A percentile compares a stretch with the other conserved stretches of the same genome.
Evolutionary conservation across 306 rosid species (phyloP).

Genomic region (Calophaca sinica): DNA sequence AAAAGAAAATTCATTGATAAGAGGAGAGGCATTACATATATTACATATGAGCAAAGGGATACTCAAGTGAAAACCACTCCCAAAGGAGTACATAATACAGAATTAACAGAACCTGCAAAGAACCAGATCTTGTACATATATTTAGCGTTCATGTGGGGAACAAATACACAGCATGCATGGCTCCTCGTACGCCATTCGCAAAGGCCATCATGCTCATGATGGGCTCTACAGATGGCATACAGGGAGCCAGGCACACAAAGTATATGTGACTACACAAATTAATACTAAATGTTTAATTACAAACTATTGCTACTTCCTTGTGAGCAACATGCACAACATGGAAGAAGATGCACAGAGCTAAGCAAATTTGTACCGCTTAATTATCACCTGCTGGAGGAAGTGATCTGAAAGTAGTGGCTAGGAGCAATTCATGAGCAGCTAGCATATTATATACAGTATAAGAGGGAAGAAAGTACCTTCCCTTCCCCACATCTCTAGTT

Average conservation of each 20-base stretch:
- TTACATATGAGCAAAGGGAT: too few species aligned
- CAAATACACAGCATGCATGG: conserved; percentile 45
- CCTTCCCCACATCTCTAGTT: neutral
- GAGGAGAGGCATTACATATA: too few species aligned
- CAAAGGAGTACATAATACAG: neutral
- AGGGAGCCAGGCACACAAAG: conserved; percentile 58
- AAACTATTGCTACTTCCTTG: neutral
- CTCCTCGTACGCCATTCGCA: conserved; percentile 56
- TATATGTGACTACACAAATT: neutral
- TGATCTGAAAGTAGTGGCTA: conserved; percentile 34
- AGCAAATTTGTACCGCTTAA: neutral
- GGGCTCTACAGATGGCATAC: conserved; percentile 55
- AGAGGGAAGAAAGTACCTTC: conserved; percentile 22
- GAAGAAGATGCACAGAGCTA: conserved; percentile 6
- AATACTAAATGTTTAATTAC: neutral
- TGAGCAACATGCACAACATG: neutral
- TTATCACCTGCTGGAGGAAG: neutral
- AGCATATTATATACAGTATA: conserved; percentile 36
- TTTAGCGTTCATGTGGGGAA: neutral
- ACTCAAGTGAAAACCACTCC: too few species aligned
- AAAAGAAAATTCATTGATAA: neutral
- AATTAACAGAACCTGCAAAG: neutral
- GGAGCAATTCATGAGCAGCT: conserved; percentile 30
- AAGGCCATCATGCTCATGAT: conserved; percentile 32
- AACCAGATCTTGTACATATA: conserved; percentile 3